Conservation (phyloP, 1,284 basidiomycete genomes). For the Erythrobasidium hasegawianum region DNA sequence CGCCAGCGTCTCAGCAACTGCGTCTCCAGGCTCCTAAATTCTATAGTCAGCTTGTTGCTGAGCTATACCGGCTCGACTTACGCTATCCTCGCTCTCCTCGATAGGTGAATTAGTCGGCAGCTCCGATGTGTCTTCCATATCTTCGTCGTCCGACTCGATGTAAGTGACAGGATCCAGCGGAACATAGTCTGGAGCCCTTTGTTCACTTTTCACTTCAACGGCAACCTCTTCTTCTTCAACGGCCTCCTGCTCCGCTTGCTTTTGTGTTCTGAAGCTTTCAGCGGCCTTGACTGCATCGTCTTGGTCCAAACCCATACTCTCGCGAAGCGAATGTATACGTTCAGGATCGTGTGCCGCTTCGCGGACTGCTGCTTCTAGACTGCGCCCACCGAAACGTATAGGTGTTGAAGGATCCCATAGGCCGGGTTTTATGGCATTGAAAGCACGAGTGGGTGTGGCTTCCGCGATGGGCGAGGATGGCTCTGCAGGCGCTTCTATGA, state of each 20-base stretch:
- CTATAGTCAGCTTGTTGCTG: background rate
- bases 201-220: background rate
- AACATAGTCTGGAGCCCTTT: background rate
- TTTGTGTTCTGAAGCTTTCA: background rate
- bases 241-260: background rate
- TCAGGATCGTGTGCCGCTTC: conserved; percentile 34
- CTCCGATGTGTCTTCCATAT: conserved; percentile 4
- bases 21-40: background rate
- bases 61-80: background rate
- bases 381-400: conserved; percentile 30
- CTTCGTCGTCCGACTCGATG: conserved; percentile 6
- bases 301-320: conserved; percentile 1
- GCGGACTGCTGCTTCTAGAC: conserved; percentile 32
- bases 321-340: conserved; percentile 3
- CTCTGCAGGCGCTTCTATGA: background rate
- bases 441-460: conserved; percentile 11
- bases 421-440: conserved; percentile 32
- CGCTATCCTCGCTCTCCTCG: background rate
- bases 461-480: background rate
- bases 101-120: conserved; percentile 6
- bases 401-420: conserved; percentile 33
- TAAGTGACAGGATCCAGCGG: conserved; percentile 8
- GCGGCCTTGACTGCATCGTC: background rate
- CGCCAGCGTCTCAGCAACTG: background rate
- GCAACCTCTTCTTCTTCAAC: background rate